phyloP scores from a whole-genome alignment of 1,284 basidiomycete species.

The Fereydounia khargensis region DNA sequence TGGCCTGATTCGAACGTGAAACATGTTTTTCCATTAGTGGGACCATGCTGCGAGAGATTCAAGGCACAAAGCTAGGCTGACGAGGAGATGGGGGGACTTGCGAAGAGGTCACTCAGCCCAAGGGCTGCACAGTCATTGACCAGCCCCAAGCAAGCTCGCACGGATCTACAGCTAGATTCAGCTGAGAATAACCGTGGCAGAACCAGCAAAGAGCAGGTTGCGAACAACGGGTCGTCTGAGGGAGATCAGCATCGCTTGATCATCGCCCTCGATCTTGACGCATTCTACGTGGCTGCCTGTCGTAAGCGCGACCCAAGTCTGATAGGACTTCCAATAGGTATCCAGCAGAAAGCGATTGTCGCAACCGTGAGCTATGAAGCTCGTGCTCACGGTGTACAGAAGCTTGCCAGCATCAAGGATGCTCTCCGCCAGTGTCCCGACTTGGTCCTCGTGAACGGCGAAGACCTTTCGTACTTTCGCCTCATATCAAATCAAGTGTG shows the following conservation, averaged over 20 bases:
- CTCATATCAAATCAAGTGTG: constrained; percentile 47
- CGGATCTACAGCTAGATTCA: neutral
- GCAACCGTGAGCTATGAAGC: constrained; percentile 59
- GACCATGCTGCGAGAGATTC: too few relatives aligned
- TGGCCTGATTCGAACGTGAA: too few relatives aligned
- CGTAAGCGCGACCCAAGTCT: constrained; percentile 55
- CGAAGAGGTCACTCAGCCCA: too few relatives aligned
- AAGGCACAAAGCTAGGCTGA: too few relatives aligned
- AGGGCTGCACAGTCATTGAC: too few relatives aligned
- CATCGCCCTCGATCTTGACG: constrained; percentile 38
- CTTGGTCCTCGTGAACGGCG: constrained; percentile 58
- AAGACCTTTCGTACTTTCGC: constrained; percentile 58
- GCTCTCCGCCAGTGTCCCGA: constrained; percentile 53
- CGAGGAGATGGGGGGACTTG: too few relatives aligned
- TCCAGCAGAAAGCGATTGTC: constrained; percentile 59
- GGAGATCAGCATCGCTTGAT: constrained; percentile 13
- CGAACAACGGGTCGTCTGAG: too few relatives aligned
- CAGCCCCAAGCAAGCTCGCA: too few relatives aligned
- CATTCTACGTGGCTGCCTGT: constrained; percentile 56
- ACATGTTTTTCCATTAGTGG: too few relatives aligned
- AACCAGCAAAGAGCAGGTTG: too few relatives aligned
- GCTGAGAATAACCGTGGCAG: too few relatives aligned
- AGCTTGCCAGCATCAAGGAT: constrained; percentile 55
- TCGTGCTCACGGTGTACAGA: constrained; percentile 50
- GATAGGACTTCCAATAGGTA: constrained; percentile 55